Evolutionary conservation across 148 eudicot genomes (phyloP).

Genomic region (Diospyros lotus): DNA sequence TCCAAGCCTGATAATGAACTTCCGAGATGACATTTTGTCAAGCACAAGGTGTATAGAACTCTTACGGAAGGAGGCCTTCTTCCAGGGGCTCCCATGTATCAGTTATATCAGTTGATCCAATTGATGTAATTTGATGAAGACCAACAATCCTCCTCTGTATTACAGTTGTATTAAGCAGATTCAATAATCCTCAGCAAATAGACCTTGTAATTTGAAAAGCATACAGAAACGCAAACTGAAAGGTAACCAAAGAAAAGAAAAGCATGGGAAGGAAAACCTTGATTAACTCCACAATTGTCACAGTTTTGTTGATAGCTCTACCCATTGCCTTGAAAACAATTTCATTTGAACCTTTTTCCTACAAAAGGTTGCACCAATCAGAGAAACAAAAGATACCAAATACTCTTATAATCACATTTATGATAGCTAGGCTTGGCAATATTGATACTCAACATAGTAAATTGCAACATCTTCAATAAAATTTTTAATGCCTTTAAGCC

Average conservation of each 20-base stretch:
- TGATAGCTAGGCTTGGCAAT: too few relatives aligned
- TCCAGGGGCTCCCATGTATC: constrained; percentile 98
- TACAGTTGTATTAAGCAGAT: constrained; percentile 5
- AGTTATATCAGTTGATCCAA: constrained; percentile 88
- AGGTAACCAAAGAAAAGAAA: not conserved
- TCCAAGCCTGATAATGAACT: not conserved
- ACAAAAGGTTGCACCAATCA: constrained; percentile 12
- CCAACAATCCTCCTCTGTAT: constrained; percentile 92
- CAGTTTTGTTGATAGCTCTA: constrained; percentile 95
- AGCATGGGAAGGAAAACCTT: constrained; percentile 41
- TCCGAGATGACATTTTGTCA: not conserved
- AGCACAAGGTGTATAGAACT: constrained; percentile 8
- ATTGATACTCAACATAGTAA: not conserved
- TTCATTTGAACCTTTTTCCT: constrained; percentile 82
- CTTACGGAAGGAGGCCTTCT: constrained; percentile 98
- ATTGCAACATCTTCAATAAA: too few relatives aligned
- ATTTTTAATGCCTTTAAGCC: too few relatives aligned
- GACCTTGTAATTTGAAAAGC: not conserved
- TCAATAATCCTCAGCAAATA: constrained; percentile 1
- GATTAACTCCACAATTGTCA: constrained; percentile 93
- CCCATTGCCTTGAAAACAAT: constrained; percentile 99
- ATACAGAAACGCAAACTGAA: not conserved
- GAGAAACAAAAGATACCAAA: not conserved
- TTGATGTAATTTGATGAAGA: constrained; percentile 85
- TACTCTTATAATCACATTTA: not conserved